Conservation (phyloP, 805 yeast species). For the Wickerhamiella cacticola region DNA sequence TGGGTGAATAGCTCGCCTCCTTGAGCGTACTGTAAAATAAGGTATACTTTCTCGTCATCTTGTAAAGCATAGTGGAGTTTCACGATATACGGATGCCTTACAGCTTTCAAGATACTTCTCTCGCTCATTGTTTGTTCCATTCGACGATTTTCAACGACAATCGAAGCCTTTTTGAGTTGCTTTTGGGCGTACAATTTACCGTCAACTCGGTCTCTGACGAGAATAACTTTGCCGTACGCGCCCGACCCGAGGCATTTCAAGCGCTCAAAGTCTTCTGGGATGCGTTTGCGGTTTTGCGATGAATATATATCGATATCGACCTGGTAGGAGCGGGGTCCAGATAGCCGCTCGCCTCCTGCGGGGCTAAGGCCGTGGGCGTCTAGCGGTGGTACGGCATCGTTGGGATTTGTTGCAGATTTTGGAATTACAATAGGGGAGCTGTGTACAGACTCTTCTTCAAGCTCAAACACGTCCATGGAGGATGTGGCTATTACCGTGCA, state of each 20-base stretch:
- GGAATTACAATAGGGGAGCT: constrained; percentile 13
- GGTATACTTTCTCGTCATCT: constrained; percentile 61
- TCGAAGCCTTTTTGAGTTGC: constrained; percentile 70
- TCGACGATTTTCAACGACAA: constrained; percentile 45
- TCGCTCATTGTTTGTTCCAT: constrained; percentile 74
- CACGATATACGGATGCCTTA: constrained; percentile 71
- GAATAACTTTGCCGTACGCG: constrained; percentile 74
- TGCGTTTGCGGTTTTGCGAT: constrained; percentile 21
- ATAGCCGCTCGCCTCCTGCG: background rate
- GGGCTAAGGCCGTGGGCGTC: constrained; percentile 36
- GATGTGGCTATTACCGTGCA: background rate
- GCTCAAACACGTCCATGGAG: constrained; percentile 20
- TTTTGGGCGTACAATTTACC: constrained; percentile 73
- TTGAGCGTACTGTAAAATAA: constrained; percentile 68
- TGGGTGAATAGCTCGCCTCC: constrained; percentile 79
- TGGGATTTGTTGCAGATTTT: constrained; percentile 8
- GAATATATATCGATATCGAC: constrained; percentile 33
- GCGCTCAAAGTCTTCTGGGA: constrained; percentile 50
- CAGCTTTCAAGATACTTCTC: constrained; percentile 55
- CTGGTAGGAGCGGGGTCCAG: constrained; percentile 35
- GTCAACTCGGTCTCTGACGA: constrained; percentile 54
- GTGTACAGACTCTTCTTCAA: constrained; percentile 15
- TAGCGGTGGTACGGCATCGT: too few relatives aligned
- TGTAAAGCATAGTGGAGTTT: constrained; percentile 74
- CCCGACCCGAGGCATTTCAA: constrained; percentile 75